Evolutionary conservation across 352 stramenopile species (phyloP).

Genomic region (Stephanocyclus meneghinianus): DNA sequence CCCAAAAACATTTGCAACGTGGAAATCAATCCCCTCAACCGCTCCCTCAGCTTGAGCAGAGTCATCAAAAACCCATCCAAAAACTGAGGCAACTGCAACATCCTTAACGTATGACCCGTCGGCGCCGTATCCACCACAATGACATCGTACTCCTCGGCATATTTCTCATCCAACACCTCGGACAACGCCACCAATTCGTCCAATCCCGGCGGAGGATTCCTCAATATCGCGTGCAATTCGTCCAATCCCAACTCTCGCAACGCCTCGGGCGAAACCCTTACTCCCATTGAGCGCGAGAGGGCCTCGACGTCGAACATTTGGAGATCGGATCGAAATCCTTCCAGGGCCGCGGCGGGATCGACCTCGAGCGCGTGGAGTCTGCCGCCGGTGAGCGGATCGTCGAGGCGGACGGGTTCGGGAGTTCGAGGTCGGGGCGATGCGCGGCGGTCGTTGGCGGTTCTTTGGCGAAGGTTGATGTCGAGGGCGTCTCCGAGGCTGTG

Average conservation of each 20-base stretch:
- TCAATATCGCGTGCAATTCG: conserved; percentile 76
- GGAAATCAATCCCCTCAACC: conserved; percentile 66
- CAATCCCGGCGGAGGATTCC: conserved; percentile 86
- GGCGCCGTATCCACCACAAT: conserved; percentile 87
- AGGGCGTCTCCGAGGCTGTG: conserved; percentile 86
- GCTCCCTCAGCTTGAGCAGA: conserved; percentile 74
- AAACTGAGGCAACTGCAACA: conserved; percentile 86
- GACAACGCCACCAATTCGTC: conserved; percentile 86
- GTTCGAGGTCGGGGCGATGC: conserved; percentile 19
- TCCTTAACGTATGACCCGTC: conserved; percentile 85
- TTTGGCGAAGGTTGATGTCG: conserved; percentile 74
- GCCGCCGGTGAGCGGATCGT: conserved; percentile 62
- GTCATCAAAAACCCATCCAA: conserved; percentile 85
- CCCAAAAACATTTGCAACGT: conserved; percentile 77
- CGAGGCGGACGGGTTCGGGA: conserved; percentile 50
- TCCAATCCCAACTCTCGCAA: conserved; percentile 75
- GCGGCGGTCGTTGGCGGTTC: neutral
- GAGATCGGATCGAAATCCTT: conserved; percentile 77
- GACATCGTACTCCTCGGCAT: conserved; percentile 77
- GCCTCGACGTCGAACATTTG: conserved; percentile 75
- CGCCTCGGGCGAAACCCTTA: conserved; percentile 63
- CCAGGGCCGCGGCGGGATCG: conserved; percentile 75
- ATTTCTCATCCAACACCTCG: conserved; percentile 81
- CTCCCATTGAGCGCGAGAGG: conserved; percentile 62
- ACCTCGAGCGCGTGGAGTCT: conserved; percentile 83